Evolutionary conservation across 2,329 filamentous ascomycete genomes (phyloP).

Genomic region (Aureobasidium melanogenum): DNA sequence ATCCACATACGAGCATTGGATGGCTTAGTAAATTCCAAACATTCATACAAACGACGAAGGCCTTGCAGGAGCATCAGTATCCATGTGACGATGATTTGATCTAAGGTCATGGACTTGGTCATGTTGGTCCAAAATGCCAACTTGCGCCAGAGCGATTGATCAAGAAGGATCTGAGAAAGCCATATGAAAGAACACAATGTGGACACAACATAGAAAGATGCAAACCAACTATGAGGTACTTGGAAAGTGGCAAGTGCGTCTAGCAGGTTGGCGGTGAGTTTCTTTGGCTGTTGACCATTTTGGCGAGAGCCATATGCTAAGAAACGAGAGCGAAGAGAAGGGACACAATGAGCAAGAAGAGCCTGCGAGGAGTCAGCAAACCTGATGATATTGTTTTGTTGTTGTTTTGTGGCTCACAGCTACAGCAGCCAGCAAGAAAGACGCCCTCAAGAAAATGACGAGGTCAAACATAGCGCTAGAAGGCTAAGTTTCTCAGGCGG

Average conservation of each 20-base stretch:
- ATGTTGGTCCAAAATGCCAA: slow-evolving; percentile 28
- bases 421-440: slow-evolving; percentile 12
- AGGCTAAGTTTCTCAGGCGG: neutral
- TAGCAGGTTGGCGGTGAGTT: slow-evolving; percentile 12
- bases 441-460: slow-evolving; percentile 9
- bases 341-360: slow-evolving; percentile 42
- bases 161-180: slow-evolving; percentile 52
- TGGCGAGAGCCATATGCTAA: slow-evolving; percentile 51
- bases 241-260: slow-evolving; percentile 46
- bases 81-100: slow-evolving; percentile 60
- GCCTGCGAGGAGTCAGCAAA: slow-evolving; percentile 29
- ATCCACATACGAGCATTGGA: slow-evolving; percentile 76
- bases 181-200: slow-evolving; percentile 64
- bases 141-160: slow-evolving; percentile 45
- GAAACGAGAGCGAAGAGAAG: slow-evolving; percentile 46
- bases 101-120: slow-evolving; percentile 45
- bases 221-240: slow-evolving; percentile 84
- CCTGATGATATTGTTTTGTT: neutral
- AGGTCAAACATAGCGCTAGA: slow-evolving; percentile 9
- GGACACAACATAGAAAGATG: slow-evolving; percentile 74
- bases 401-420: slow-evolving; percentile 10
- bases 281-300: neutral
- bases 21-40: slow-evolving; percentile 53
- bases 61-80: slow-evolving; percentile 68
- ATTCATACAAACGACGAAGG: slow-evolving; percentile 67